Evolutionary conservation across 2,329 filamentous ascomycete genomes (phyloP), one percentile per base, ranked within the genome.

Genomic region (Pseudomassariella vexata): DNA sequence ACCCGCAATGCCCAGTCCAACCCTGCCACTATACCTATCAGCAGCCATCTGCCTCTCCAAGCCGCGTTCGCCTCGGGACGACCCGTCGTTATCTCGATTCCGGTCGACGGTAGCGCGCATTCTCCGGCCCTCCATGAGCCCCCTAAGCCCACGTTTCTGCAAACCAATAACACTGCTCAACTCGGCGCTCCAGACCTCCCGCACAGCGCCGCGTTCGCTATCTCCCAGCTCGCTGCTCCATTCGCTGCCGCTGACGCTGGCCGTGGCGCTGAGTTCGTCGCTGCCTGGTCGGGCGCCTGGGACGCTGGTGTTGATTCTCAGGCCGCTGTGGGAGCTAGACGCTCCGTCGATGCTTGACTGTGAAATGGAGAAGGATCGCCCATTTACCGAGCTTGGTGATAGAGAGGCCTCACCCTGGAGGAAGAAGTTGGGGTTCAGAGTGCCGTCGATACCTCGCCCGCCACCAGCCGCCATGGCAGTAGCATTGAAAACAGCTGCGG

Each of bases 401-500:
- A 45, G 26, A 4, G 48, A 45, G 3, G 46, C 37, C 48, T 71
- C 56, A 51, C 57, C 42, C 41, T 64, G 60, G 5, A 76, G 67
- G 46, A 73, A 78, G 53, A 71, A 78, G 48, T 79, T 79, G 36
- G 77, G 78, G 46, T 79, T 78, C 19, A 79, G 59, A 2, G 65
- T 68, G 22, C 70, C 85, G 32, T 83, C 80, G 18, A 90, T 85
- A 28, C 85, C 85, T 28, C 88, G 78, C 1, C 92, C 92, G 17
- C 92, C 89, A 9, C 92, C 92, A 2, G 92, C 92, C 1, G 89
- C 92, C 92, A 96, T 96, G 32, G 92, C 92, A 0, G 90, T 92
- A 0, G 92, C 92, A 45, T 98, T 98, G 68, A 98, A 98, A 0
- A 98, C 89, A 5, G 92, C 92, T 0, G 92, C 92, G 0, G 92